A percentile compares a stretch with the other conserved stretches of the same genome.
Conservation (phyloP, 2,329 filamentous ascomycete species). For the Cladosporium sp. region DNA sequence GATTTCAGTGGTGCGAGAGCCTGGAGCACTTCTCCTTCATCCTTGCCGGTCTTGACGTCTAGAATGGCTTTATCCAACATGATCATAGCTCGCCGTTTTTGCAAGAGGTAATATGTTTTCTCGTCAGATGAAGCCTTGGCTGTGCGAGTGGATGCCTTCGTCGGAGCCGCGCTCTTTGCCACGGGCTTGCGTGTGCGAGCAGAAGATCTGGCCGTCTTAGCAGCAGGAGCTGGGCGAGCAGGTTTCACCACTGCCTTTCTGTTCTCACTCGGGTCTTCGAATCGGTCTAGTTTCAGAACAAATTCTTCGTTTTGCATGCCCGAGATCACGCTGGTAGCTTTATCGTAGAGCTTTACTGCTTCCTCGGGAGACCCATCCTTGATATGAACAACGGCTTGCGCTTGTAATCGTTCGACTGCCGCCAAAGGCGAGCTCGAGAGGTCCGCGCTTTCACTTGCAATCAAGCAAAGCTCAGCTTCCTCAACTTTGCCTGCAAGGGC, state of each 20-base stretch:
- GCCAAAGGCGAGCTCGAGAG: conserved; percentile 13
- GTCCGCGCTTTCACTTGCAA: conserved; percentile 13
- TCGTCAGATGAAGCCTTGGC: background rate
- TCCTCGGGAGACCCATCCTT: conserved; percentile 21
- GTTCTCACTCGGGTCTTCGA: background rate
- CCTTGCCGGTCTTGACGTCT: background rate
- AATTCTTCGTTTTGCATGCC: conserved; percentile 10
- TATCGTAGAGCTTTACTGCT: conserved; percentile 16
- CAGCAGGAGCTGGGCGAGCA: background rate
- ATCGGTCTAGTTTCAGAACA: conserved; percentile 3
- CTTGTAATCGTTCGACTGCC: conserved; percentile 18
- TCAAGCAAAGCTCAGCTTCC: conserved; percentile 28
- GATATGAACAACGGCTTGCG: conserved; percentile 18
- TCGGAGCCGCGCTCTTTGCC: background rate
- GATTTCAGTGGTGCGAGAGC: background rate
- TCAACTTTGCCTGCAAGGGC: conserved; percentile 22
- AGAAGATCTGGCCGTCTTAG: background rate
- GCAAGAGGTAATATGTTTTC: background rate
- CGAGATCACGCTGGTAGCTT: conserved; percentile 17
- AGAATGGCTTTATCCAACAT: background rate
- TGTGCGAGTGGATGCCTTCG: background rate
- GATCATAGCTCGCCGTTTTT: background rate
- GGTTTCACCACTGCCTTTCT: background rate
- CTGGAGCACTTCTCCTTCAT: background rate
- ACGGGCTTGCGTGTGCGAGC: background rate